Base-by-base conservation (phyloP, 306 rosid genomes). In the Medicago arabica region DNA sequence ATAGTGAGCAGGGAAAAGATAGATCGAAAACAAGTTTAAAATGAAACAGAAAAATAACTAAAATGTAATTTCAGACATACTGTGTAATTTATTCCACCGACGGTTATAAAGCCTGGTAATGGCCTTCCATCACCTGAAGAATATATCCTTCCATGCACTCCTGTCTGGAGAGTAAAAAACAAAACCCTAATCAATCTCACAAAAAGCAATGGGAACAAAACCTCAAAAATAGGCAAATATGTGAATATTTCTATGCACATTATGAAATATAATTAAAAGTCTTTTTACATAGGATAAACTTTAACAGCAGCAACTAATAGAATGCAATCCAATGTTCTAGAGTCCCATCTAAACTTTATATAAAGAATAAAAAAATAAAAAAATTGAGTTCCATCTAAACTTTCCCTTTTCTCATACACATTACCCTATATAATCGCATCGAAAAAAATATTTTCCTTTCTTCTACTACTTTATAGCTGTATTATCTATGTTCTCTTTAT, bases 131-230 rank as follows among this genome's bases (percentile, higher is more conserved):
- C 81, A 51, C 82, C 89, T 39, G 97, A 87, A 81, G 97, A 90
- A 83, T 85, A 89, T 55, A 95, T 84, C 72, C 96, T 87, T 80
- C 98, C 97, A 75, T 90, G 97, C 78, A 95, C 89, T 80, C 97
- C 97, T 39, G 89, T 85, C 98, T 95, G 65, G 21, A 79, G 69
- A 83, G 68, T 54, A 66, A 12, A 76, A 81, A 79, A 63, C 82
- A 83, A 72, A 74, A n/a, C 58, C 58, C 38, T 67, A 72, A 81
- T 61, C 73, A 63, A 43, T 47, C 21, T 31, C 64, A 74, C 47
- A 57, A 63, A 71, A 69, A 25, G 21, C 28, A 63, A 49, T 9
- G 55, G 78, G 7, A 76, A 44, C 59, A 19, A 73, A 69, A 69
- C n/a, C 57, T 16, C 8, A 36, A 5, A 71, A 54, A 49, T 36